Conservation (phyloP, 306 rosid genomes). For the Glycine tomentella region DNA sequence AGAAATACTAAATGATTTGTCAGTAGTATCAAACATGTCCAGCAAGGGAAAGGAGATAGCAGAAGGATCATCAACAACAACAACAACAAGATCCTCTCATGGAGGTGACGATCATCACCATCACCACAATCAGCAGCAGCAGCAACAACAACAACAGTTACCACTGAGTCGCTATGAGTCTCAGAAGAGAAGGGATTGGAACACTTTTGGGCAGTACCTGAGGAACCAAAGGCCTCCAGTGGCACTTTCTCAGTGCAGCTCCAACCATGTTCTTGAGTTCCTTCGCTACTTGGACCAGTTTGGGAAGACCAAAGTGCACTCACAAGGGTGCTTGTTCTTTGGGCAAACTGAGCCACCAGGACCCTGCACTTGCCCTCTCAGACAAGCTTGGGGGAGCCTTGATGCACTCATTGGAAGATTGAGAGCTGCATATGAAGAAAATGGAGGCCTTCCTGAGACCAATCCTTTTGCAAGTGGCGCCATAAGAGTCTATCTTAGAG, state of each 20-base stretch:
- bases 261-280: conserved; percentile 79
- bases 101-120: background rate
- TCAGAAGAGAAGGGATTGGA: conserved; percentile 90
- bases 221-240: conserved; percentile 89
- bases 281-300: conserved; percentile 86
- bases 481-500: conserved; percentile 76
- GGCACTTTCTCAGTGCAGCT: conserved; percentile 75
- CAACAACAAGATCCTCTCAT: conserved; percentile 51
- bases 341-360: conserved; percentile 82
- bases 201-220: conserved; percentile 89
- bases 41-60: conserved; percentile 59
- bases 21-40: conserved; percentile 48
- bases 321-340: conserved; percentile 68
- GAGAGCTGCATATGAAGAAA: conserved; percentile 93
- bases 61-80: conserved; percentile 47
- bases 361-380: conserved; percentile 86
- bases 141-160: conserved; percentile 22
- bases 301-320: conserved; percentile 88
- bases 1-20: conserved; percentile 52
- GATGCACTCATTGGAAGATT: conserved; percentile 91
- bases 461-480: conserved; percentile 84
- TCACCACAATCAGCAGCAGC: background rate
- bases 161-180: conserved; percentile 81
- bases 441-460: conserved; percentile 86
- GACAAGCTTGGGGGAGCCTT: conserved; percentile 91